phyloP scores from a whole-genome alignment of 441 rosid genomes.

The Arabidopsis hybrid region DNA sequence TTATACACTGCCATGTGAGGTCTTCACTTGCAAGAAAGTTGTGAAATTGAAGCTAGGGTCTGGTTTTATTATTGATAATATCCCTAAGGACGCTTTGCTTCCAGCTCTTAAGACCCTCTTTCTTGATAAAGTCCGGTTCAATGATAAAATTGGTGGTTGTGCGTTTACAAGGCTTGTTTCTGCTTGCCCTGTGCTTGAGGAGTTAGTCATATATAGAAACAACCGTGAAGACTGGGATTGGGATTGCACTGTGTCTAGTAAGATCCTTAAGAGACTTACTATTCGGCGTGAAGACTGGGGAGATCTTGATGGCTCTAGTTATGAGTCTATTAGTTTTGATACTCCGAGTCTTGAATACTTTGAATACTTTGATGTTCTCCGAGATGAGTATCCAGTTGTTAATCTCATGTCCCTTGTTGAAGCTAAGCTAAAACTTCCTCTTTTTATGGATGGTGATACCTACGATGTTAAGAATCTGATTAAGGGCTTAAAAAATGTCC shows the following conservation, averaged over 20 bases:
- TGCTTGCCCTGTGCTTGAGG: neutral
- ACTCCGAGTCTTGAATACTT: slow-evolving; percentile 19
- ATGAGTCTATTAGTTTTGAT: neutral
- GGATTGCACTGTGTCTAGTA: neutral
- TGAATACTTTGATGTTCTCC: neutral
- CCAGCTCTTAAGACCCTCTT: neutral
- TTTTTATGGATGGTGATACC: accelerated
- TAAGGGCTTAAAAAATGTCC: neutral
- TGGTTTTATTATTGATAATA: neutral
- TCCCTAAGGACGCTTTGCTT: neutral
- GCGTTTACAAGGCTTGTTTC: neutral
- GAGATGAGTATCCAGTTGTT: neutral
- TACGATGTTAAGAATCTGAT: neutral
- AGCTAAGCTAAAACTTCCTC: neutral
- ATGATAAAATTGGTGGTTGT: neutral
- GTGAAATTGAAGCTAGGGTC: neutral
- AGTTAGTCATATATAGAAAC: neutral
- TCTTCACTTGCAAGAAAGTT: slow-evolving; percentile 18
- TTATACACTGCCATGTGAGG: neutral
- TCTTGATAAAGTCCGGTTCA: neutral
- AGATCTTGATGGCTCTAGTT: neutral
- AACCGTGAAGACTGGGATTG: neutral
- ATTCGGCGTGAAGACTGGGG: neutral
- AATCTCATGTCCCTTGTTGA: slow-evolving; percentile 2
- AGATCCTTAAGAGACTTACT: neutral